Base-by-base conservation (phyloP, 768 basidiomycete genomes). In the Tricholoma flavovirens region DNA sequence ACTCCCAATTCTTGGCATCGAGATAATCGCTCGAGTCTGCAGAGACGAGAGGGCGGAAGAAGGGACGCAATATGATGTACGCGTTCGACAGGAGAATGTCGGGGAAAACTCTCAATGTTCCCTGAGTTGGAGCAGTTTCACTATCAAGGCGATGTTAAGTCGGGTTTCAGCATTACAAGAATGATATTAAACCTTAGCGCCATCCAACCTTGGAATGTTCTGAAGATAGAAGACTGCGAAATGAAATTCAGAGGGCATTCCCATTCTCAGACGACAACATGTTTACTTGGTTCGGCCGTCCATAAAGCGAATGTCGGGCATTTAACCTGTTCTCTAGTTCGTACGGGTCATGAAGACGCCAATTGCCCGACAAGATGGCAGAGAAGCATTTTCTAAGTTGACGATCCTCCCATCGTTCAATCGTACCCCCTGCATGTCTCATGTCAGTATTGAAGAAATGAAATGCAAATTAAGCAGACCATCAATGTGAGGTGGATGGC, bases 161-260 rank as follows among this genome's bases (percentile, higher is more conserved):
- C 9, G 11, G 17, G 8, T 19, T n/a, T 14, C 5, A 1, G 2
- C n/a, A 51, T 3, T 43, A 49, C 22, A 9, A 15, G 58, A 52
- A 56, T 35, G 3, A 53, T 45, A 11, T 55, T 63, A 3, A 45
- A 86, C 83, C 82, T 84, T 75, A 87, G 74, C 1, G 86, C 77
- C 12, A 87, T 67, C 88, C 88, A 90, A n/a, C 87, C 88, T 62
- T 90, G 88, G 73, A 85, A 90, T 2, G 84, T 82, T 51, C 81
- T 72, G 64, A 83, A 82, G 6, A 82, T 74, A 55, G 67, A 80
- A 21, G 78, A 75, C 68, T 79, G 57, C 2, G 36, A 35, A 17
- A 58, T 43, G 24, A 48, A 52, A 57, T 61, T 21, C 53, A 24
- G 51, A 22, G 3, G 22, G 10, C 32, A 36, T n/a, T 35, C 4